A percentile compares a stretch with the other conserved stretches of the same genome.
Evolutionary conservation across 768 basidiomycete genomes (phyloP).

Genomic region (Hydnum rufescens): DNA sequence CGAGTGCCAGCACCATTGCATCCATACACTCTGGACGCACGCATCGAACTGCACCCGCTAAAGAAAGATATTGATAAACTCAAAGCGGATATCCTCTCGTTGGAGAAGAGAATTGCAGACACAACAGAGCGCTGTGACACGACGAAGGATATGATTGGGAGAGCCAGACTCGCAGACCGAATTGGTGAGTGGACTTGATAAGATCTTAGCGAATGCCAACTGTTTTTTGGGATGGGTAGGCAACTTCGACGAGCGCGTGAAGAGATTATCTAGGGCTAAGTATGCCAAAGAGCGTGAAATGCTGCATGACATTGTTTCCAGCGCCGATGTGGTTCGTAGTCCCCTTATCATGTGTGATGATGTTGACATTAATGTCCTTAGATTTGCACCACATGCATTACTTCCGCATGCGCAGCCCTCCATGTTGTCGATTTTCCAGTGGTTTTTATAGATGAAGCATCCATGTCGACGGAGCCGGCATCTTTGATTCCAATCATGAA

Average conservation of each 20-base stretch:
- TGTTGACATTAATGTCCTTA: constrained; percentile 17
- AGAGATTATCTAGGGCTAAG: background rate
- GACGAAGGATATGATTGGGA: background rate
- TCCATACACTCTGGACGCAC: constrained; percentile 40
- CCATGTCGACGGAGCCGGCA: constrained; percentile 90
- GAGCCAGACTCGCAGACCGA: too few species aligned
- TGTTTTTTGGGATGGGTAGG: too few species aligned
- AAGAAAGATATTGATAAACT: constrained; percentile 20
- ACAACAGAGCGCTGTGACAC: background rate
- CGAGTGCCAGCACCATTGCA: constrained; percentile 37
- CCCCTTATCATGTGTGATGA: too few species aligned
- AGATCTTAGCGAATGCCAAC: too few species aligned
- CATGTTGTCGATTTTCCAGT: constrained; percentile 73
- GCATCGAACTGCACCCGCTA: constrained; percentile 41
- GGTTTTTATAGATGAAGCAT: constrained; percentile 87
- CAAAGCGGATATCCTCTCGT: too few species aligned
- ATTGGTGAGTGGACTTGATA: too few species aligned
- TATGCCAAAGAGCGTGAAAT: constrained; percentile 6
- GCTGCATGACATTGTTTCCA: constrained; percentile 14
- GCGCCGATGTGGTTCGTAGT: constrained; percentile 13
- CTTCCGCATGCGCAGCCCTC: constrained; percentile 44
- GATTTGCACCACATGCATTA: constrained; percentile 81
- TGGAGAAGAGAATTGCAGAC: constrained; percentile 8
- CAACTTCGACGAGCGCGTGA: too few species aligned
- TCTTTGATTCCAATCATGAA: constrained; percentile 85